Evolutionary conservation across 306 rosid species (phyloP).

Genomic region (Trifolium fragiferum): DNA sequence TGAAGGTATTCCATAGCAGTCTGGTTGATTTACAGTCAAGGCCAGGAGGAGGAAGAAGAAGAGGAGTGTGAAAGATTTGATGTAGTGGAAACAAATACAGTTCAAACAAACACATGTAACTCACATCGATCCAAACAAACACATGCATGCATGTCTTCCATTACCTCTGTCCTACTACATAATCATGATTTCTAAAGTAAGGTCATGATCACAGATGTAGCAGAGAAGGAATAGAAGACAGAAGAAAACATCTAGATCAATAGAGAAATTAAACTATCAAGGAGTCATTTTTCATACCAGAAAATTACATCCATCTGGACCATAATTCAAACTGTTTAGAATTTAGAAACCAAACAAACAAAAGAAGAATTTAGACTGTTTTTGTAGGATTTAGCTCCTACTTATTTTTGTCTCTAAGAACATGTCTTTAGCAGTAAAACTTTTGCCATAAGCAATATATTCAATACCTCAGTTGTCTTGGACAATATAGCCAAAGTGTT

Average conservation of each 20-base stretch:
- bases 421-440: not conserved
- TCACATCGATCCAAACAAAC: not conserved
- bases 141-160: not conserved
- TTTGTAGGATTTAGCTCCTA: not conserved
- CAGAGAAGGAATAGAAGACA: not conserved
- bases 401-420: not conserved
- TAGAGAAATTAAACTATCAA: too few relatives aligned
- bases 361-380: not conserved
- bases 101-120: not conserved
- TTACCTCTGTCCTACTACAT: not conserved
- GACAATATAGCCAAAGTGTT: slow-evolving; percentile 47
- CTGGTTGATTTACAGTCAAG: too few relatives aligned
- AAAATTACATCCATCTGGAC: too few relatives aligned
- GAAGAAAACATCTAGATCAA: not conserved
- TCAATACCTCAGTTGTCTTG: not conserved
- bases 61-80: too few relatives aligned
- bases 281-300: too few relatives aligned
- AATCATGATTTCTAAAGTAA: not conserved
- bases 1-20: too few relatives aligned
- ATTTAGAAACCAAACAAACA: too few relatives aligned
- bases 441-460: not conserved
- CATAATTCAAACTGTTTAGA: too few relatives aligned
- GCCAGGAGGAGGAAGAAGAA: too few relatives aligned
- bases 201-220: not conserved
- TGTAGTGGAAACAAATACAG: too few relatives aligned